Evolutionary conservation across 169 alveolate species (phyloP).

Genomic region (Perkinsus marinus): DNA sequence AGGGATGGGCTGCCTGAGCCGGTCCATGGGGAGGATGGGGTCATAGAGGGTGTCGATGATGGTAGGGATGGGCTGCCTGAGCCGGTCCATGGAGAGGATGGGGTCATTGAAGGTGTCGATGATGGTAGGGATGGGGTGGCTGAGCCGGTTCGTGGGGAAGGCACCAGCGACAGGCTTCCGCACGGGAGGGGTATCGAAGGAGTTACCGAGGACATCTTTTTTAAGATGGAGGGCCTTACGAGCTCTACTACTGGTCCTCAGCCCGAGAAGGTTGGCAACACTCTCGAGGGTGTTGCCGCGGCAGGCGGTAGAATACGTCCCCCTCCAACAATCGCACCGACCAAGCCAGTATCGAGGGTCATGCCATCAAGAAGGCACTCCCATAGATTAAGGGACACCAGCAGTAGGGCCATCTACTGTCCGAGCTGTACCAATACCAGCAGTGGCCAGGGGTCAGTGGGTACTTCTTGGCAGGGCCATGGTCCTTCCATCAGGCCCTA

Average conservation of each 20-base stretch:
- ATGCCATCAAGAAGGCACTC: background rate
- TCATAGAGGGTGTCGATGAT: no score
- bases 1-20: background rate
- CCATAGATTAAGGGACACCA: background rate
- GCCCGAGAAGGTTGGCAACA: background rate
- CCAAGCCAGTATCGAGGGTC: background rate
- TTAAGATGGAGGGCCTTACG: no score
- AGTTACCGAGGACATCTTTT: no score
- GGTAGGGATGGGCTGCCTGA: no score
- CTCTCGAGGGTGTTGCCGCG: background rate
- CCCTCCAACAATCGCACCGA: background rate
- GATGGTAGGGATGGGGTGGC: no score
- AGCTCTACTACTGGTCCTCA: background rate
- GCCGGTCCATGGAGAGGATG: no score
- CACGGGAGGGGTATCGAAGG: background rate
- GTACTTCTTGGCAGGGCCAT: background rate
- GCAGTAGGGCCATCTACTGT: background rate
- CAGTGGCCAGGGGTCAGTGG: background rate
- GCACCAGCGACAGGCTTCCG: background rate
- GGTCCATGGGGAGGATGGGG: no score
- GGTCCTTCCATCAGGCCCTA: background rate
- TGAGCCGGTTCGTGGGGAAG: no score
- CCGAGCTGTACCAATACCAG: background rate
- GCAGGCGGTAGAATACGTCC: background rate
- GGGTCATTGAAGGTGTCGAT: no score